These are phyloP conservation scores for Erysimum cheiranthoides DNA, from an alignment of 345 rosid genomes.

Conservation along the genomic window DNA sequence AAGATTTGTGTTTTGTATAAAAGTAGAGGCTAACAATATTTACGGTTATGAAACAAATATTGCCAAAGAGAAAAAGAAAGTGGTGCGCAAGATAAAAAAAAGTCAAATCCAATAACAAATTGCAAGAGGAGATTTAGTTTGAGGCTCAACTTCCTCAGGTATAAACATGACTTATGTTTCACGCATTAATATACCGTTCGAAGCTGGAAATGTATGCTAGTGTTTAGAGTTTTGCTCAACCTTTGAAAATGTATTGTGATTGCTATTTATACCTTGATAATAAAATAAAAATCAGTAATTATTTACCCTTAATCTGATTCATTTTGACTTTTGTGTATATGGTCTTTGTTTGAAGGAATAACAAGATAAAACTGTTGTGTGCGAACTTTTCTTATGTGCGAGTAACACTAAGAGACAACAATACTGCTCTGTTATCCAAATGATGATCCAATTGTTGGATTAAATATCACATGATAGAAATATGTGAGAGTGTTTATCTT, in stretches of 20 bases:
- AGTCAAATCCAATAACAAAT: background rate
- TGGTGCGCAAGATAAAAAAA: background rate
- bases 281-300: background rate
- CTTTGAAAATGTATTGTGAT: constrained; percentile 59
- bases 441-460: constrained; percentile 62
- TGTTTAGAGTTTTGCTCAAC: constrained; percentile 79
- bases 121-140: constrained; percentile 38
- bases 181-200: constrained; percentile 60
- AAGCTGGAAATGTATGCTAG: constrained; percentile 70
- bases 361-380: constrained; percentile 63
- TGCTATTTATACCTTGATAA: background rate
- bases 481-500: constrained; percentile 49
- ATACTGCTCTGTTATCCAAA: constrained; percentile 53
- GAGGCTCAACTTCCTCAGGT: constrained; percentile 61
- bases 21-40: too few species aligned
- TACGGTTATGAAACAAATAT: too few species aligned
- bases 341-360: constrained; percentile 73
- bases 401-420: constrained; percentile 56
- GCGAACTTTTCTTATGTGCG: constrained; percentile 57
- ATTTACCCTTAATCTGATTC: background rate
- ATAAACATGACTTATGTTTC: constrained; percentile 54
- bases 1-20: too few species aligned
- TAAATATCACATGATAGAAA: constrained; percentile 58
- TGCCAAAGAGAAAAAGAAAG: too few species aligned
- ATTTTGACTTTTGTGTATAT: constrained; percentile 46